These are phyloP conservation scores for Medicago ruthenica DNA, from an alignment of 306 rosid genomes.

Conservation along the genomic window DNA sequence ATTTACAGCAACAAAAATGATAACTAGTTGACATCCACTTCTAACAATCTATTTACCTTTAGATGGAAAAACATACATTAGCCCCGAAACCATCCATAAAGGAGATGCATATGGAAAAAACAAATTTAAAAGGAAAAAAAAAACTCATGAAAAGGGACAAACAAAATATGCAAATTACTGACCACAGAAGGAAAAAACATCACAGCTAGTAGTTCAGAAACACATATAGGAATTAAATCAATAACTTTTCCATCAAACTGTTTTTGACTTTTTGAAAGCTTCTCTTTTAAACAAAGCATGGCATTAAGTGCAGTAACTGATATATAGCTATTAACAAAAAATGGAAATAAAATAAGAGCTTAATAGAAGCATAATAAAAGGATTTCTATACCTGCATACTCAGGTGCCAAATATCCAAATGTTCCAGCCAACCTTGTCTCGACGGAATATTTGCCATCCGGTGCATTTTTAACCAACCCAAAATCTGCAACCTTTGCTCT, in stretches of 20 bases:
- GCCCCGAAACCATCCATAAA: conserved; percentile 24
- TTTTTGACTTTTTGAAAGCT: background rate
- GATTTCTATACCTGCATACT: conserved; percentile 79
- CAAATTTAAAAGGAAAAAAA: conserved; percentile 8
- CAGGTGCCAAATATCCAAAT: conserved; percentile 94
- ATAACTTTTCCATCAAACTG: conserved; percentile 24
- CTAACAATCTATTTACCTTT: background rate
- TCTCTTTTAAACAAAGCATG: conserved; percentile 13
- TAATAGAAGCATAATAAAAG: conserved; percentile 16
- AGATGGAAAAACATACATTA: conserved; percentile 12
- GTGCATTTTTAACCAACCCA: conserved; percentile 84
- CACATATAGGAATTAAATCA: background rate
- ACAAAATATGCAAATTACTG: conserved; percentile 16
- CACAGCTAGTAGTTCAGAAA: background rate
- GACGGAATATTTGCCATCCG: conserved; percentile 85
- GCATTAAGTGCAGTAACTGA: conserved; percentile 11
- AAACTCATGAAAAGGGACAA: conserved; percentile 14
- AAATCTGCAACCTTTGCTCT: conserved; percentile 95
- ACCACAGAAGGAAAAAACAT: conserved; percentile 3
- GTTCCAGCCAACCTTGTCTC: conserved; percentile 96
- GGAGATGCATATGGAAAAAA: background rate
- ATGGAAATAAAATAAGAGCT: background rate
- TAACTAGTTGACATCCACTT: background rate
- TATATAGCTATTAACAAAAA: conserved; percentile 14
- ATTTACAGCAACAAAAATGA: background rate